Conservation (phyloP, 768 basidiomycete genomes). For the Auriscalpium orientale region DNA sequence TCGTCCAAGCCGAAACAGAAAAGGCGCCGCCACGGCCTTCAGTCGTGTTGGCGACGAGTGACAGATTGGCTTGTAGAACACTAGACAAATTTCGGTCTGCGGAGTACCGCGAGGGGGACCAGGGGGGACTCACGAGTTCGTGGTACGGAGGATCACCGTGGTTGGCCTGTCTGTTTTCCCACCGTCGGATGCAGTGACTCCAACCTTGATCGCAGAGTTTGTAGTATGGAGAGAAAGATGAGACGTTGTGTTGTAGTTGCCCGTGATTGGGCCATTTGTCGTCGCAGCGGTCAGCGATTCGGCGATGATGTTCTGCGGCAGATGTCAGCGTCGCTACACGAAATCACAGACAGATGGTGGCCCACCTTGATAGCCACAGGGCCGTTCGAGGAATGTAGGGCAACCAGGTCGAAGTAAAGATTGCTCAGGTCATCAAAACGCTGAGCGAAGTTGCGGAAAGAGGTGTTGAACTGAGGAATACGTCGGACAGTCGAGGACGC, state of each 20-base stretch:
- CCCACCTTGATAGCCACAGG: constrained; percentile 24
- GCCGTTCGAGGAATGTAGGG: constrained; percentile 17
- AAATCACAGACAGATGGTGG: neutral
- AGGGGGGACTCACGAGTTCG: constrained; percentile 32
- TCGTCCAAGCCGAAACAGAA: constrained; percentile 22
- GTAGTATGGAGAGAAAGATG: constrained; percentile 25
- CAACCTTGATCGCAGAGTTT: constrained; percentile 24
- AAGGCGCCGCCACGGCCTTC: constrained; percentile 24
- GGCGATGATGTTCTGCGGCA: constrained; percentile 28
- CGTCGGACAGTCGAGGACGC: no score
- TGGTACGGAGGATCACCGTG: constrained; percentile 27
- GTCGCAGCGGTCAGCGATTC: constrained; percentile 19
- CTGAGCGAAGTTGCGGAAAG: constrained; percentile 24
- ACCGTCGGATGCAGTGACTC: constrained; percentile 20
- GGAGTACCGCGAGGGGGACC: neutral
- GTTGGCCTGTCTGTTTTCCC: constrained; percentile 17
- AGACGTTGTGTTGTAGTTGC: constrained; percentile 27
- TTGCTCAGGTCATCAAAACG: constrained; percentile 22
- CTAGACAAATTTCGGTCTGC: constrained; percentile 18
- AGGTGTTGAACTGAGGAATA: constrained; percentile 5
- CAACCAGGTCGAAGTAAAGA: constrained; percentile 23
- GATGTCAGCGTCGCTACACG: neutral
- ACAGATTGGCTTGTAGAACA: constrained; percentile 23
- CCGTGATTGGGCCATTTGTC: constrained; percentile 28
- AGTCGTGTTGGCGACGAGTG: constrained; percentile 24